Evolutionary conservation across 352 stramenopile genomes (phyloP), one percentile per base, ranked within the genome.

Genomic region (Blastocystis sp.): DNA sequence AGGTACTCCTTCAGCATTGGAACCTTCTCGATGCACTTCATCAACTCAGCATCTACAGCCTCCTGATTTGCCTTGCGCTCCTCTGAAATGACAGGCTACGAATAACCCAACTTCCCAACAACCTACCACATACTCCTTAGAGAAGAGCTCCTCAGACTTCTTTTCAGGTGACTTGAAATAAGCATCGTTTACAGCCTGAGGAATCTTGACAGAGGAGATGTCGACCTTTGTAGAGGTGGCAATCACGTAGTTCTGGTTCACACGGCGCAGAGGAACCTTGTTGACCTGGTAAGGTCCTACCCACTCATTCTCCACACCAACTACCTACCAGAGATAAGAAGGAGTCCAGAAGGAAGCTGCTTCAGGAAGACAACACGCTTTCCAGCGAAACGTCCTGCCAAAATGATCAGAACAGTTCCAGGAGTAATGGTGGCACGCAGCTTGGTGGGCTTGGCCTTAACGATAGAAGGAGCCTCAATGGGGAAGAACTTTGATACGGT

Each of bases 211-310:
- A 75, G 92, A 93, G 56, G 92, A 93, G 73, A 99, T 92, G 93
- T 98, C 93, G 0, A 99, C 92, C 93, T 97, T 98, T 89, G 96
- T 98, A 56, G 94, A 98, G 69, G 97, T 99, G 82, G 95, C 97
- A 91, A 99, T 99, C 57, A 98, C 96, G 92, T 98, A 99, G 57
- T 95, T 93, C 93, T 98, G 96, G 93, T 99, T 99, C 69, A 99
- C 95, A 88, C 97, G 95, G 90, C 96, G 94, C 77, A 99, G 92
- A 33, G 97, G 97, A 35, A 99, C 96, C 90, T 96, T 97, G 93
- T 99, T 99, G 70, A 99, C 94, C 93, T 98, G 97, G 95, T 98
- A 99, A 37, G 97, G 97, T 91, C 97, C 97, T 97, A 81, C n/a
- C 13, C 40, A 4, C 9, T 27, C n/a, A 42, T 42, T 27, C 33